Conservation (phyloP, 148 eudicot species). For the Fagopyrum esculentum region DNA sequence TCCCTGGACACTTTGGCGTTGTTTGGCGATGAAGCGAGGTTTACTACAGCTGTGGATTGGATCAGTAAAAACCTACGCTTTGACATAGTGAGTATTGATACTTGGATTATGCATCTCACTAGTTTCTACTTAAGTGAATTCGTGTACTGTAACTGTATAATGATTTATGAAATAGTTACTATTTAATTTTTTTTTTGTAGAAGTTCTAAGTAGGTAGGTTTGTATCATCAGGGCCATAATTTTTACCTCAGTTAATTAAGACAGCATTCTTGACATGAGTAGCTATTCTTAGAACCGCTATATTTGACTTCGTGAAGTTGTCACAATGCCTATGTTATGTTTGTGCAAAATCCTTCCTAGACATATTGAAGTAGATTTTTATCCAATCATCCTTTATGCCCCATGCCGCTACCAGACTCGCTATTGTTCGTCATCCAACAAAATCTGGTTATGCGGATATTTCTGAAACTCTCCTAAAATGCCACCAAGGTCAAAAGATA, state of each 20-base stretch:
- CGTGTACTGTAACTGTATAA: background rate
- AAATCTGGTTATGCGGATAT: background rate
- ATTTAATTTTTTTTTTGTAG: background rate
- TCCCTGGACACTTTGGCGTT: slow-evolving; percentile 90
- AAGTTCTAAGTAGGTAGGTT: background rate
- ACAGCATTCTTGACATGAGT: background rate
- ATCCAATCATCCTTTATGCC: background rate
- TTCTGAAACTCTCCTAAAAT: background rate
- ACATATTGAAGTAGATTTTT: background rate
- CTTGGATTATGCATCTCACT: background rate
- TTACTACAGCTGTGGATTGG: slow-evolving; percentile 89
- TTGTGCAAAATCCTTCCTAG: background rate
- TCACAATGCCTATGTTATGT: background rate
- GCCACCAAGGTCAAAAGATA: background rate
- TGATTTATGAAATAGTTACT: background rate
- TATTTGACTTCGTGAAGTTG: slow-evolving; percentile 1
- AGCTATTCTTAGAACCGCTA: background rate
- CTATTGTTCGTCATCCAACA: background rate
- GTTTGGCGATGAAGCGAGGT: slow-evolving; percentile 76
- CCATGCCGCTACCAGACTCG: background rate
- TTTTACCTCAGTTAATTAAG: background rate
- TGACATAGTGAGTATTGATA: slow-evolving; percentile 73
- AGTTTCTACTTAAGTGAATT: background rate
- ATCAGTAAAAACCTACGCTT: slow-evolving; percentile 89
- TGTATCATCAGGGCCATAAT: background rate